These are phyloP conservation scores for Emergomyces orientalis DNA, from an alignment of 2,329 filamentous ascomycete species.

Conservation along the genomic window DNA sequence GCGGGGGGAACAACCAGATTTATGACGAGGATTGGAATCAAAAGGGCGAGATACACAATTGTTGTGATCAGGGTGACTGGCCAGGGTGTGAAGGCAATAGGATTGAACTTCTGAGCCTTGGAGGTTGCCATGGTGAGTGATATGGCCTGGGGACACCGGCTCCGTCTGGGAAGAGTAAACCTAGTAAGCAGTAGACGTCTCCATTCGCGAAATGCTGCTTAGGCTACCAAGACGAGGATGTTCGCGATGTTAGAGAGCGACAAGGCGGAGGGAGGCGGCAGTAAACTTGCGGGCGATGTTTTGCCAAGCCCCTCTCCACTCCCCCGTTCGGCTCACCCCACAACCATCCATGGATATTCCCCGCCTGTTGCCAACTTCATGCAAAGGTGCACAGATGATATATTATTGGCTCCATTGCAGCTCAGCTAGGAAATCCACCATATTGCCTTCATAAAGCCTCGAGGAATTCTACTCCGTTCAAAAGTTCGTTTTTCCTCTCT, in stretches of 20 bases:
- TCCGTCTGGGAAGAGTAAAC: neutral
- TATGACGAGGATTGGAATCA: conserved; percentile 61
- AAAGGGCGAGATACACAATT: conserved; percentile 65
- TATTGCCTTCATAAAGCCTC: no score
- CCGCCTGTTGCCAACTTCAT: no score
- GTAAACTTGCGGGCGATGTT: neutral
- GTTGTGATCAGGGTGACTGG: conserved; percentile 75
- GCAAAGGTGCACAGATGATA: no score
- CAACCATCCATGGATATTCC: no score
- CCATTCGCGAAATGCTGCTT: neutral
- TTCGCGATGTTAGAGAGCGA: neutral
- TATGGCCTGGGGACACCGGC: neutral
- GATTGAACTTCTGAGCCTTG: conserved; percentile 30
- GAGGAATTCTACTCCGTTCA: no score
- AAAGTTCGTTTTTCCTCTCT: no score
- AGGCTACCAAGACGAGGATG: neutral
- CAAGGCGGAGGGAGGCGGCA: conserved; percentile 8
- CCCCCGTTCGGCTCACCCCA: no score
- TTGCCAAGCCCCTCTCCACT: neutral
- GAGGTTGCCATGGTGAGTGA: conserved; percentile 24
- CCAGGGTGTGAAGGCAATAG: conserved; percentile 65
- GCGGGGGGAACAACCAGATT: conserved; percentile 66
- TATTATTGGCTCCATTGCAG: no score
- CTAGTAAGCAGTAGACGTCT: neutral
- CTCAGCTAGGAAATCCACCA: no score